Conservation (phyloP, 768 basidiomycete genomes). For the Sutorius australiensis region DNA sequence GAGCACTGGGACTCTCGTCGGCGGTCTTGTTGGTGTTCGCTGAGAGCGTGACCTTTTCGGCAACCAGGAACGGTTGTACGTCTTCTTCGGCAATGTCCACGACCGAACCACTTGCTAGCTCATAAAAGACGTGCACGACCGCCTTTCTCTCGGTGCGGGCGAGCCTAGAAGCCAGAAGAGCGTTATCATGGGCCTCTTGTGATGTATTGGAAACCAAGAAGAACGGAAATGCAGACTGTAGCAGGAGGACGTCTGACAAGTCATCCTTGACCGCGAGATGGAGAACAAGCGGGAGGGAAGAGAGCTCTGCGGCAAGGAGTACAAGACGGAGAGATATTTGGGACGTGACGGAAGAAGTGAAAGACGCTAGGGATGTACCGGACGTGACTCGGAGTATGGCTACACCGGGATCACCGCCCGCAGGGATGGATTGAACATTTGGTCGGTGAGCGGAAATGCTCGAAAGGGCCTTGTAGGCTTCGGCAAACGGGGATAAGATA, state of each 20-base stretch:
- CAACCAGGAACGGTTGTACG: conserved; percentile 57
- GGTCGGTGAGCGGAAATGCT: conserved; percentile 38
- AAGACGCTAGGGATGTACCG: conserved; percentile 47
- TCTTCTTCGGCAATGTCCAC: conserved; percentile 56
- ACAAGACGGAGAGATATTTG: conserved; percentile 59
- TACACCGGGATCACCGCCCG: conserved; percentile 62
- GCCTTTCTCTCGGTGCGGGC: conserved; percentile 66
- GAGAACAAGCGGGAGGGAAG: conserved; percentile 61
- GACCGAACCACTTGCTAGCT: conserved; percentile 36
- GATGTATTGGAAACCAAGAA: conserved; percentile 73
- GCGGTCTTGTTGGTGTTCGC: conserved; percentile 4
- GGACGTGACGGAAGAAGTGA: conserved; percentile 51
- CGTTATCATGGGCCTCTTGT: conserved; percentile 87
- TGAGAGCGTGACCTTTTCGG: conserved; percentile 32
- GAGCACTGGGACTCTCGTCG: neutral
- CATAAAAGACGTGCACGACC: conserved; percentile 84
- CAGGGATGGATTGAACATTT: conserved; percentile 48
- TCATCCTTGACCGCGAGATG: conserved; percentile 65
- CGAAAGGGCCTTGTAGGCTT: conserved; percentile 30
- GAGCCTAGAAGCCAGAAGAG: conserved; percentile 78
- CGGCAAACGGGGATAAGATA: conserved; percentile 37
- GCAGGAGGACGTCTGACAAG: conserved; percentile 69
- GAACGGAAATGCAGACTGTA: conserved; percentile 77
- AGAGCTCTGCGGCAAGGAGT: conserved; percentile 64
- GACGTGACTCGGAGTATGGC: conserved; percentile 48